Evolutionary conservation across 1,284 basidiomycete species (phyloP), one percentile per base, ranked within the genome.

Genomic region (Inonotus obliquus): DNA sequence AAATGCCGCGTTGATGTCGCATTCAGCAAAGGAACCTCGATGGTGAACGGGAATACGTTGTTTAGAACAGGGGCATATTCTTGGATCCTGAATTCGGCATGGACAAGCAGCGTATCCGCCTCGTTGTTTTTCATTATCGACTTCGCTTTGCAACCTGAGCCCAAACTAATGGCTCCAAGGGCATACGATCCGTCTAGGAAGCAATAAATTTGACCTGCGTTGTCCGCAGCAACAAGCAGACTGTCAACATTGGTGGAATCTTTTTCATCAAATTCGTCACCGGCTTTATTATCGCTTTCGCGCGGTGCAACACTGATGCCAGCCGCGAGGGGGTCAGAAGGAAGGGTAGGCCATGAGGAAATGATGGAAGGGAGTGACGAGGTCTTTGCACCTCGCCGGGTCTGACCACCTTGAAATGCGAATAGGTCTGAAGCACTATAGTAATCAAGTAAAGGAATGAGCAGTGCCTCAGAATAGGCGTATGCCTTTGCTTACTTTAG

Each of bases 131-230:
- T 86, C 71, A 78, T 76, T 41, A 88, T 67, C 3, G 80, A 80
- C n/a, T 69, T 65, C 45, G 80, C 75, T 44, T 73, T 69, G 27
- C 74, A 71, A 38, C 73, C 70, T 56, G 66, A 66, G 44, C 76
- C 78, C 41, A 82, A 65, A 44, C 67, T 69, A 47, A 89, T 72
- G 38, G 80, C 76, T 39, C 94, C 93, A 37, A 96, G 78, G 51
- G 87, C 82, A 73, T 90, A 93, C 63, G 83, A 83, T 25, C 93
- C 93, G 68, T 95, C 92, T 54, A 94, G 75, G 71, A 85, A 92
- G 66, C 75, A 80, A 69, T 86, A 80, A 53, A 90, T 70, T 63
- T 71, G 70, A 5, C 90, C 88, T 23, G 71, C 64, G 58, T 79
- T 75, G 68, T 91, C 88, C 19, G 83, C 72, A 45, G 84, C 78